Evolutionary conservation across 306 rosid genomes (phyloP), one percentile per base, ranked within the genome.

Genomic region (Benincasa hispida): DNA sequence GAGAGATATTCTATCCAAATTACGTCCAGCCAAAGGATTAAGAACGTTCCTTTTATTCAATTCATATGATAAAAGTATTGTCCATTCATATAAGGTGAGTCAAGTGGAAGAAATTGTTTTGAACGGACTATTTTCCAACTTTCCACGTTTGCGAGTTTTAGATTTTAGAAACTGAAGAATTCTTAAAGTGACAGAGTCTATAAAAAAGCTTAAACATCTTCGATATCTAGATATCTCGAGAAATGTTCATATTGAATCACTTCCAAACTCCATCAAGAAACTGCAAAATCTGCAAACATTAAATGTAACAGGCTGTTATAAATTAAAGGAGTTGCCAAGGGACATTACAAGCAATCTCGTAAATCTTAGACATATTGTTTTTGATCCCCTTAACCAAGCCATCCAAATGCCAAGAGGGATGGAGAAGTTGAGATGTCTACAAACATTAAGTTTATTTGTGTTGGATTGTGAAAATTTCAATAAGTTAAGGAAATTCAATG

Each of bases 81-180:
- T n/a, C n/a, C n/a, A n/a, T n/a, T n/a, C n/a, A n/a, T n/a, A n/a
- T 0, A 7, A 60, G 37, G 14, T 0, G 3, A 27, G 2, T 9
- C 17, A 10, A 9, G 2, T 35, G 0, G 1, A 21, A 35, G 25
- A 34, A 37, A 8, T 14, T 18, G 0, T n/a, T 37, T 37, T 19
- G 15, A 3, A 65, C 10, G 5, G 17, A 0, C 0, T 14, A 45
- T 19, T 22, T 18, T 24, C 58, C 7, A 72, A 45, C 28, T 74
- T 81, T 6, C 81, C 77, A 61, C 13, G 9, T 55, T 37, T 88
- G 51, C 81, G 77, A 7, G 78, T 53, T 32, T 65, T 88, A 59
- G 73, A 32, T 61, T 74, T 88, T 1, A 0, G 15, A 8, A 1
- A 7, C 0, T 24, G 56, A 28, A 10, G 28, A 6, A 37, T 72